phyloP scores from a whole-genome alignment of 495 filamentous ascomycete species.

The Massariosphaeria phaeospora region DNA sequence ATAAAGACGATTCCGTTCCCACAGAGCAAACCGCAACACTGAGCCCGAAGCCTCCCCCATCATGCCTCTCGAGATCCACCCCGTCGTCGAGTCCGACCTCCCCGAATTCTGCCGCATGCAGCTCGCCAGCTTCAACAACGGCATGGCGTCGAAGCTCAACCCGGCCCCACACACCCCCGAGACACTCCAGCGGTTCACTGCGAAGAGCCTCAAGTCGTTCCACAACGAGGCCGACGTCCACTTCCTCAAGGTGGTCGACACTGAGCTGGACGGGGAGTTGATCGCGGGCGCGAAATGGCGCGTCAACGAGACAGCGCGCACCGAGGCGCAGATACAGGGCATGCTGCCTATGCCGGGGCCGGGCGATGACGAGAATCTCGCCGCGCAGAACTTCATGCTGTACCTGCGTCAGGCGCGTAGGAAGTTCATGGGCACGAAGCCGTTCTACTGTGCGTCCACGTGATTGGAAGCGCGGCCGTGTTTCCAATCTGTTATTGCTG shows the following conservation, averaged over 20 bases:
- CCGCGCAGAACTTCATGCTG: slow-evolving; percentile 15
- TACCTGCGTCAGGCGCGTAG: slow-evolving; percentile 6
- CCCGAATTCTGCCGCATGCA: slow-evolving; percentile 9
- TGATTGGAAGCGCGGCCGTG: not conserved
- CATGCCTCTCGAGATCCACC: slow-evolving; percentile 24
- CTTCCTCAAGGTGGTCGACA: slow-evolving; percentile 30
- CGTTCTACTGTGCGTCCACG: slow-evolving; percentile 24
- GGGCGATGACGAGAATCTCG: slow-evolving; percentile 4
- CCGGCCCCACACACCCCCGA: slow-evolving; percentile 3
- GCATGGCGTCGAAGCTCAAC: slow-evolving; percentile 12
- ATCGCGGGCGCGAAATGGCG: slow-evolving; percentile 30
- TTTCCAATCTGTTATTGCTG: not conserved
- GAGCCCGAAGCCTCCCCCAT: too few species aligned
- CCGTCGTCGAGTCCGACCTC: slow-evolving; percentile 8
- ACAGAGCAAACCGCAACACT: too few species aligned
- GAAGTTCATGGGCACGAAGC: slow-evolving; percentile 21
- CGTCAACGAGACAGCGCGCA: slow-evolving; percentile 18
- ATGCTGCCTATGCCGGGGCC: slow-evolving; percentile 7
- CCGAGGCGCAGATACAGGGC: slow-evolving; percentile 16
- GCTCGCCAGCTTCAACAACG: slow-evolving; percentile 15
- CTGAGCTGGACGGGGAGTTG: slow-evolving; percentile 18
- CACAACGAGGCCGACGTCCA: slow-evolving; percentile 7
- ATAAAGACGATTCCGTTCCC: too few species aligned
- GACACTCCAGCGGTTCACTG: not conserved
- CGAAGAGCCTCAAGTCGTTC: slow-evolving; percentile 6